Evolutionary conservation across 192 early-diverging fungal genomes (phyloP).

Genomic region (Backusella psychrophila): DNA sequence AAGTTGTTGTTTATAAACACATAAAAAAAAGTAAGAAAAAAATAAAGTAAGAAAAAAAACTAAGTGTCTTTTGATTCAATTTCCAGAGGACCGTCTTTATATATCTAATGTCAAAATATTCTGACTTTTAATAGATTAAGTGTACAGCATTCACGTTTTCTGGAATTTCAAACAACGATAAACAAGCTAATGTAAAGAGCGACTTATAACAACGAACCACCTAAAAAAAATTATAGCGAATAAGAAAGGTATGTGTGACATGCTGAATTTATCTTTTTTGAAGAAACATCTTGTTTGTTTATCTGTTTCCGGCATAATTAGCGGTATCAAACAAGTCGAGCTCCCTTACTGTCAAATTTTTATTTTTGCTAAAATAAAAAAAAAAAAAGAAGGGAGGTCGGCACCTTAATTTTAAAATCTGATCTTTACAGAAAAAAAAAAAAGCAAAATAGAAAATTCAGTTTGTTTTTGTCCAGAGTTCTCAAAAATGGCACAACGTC

Average conservation of each 20-base stretch:
- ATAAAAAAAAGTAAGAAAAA: not conserved
- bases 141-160: not conserved
- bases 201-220: not conserved
- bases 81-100: not conserved
- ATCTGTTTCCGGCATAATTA: not conserved
- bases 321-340: not conserved
- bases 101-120: not conserved
- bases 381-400: not conserved
- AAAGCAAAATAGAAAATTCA: not conserved
- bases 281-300: not conserved
- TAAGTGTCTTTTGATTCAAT: not conserved
- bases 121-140: not conserved
- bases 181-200: constrained; percentile 4
- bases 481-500: not conserved
- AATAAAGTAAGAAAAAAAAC: not conserved
- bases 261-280: not conserved
- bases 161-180: not conserved
- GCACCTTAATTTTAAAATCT: not conserved
- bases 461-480: not conserved
- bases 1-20: not conserved
- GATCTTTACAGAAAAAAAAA: not conserved
- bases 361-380: not conserved
- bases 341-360: not conserved
- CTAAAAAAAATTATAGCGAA: not conserved
- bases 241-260: not conserved